Conservation (phyloP, 75 land plant species). For the Cupressus sempervirens region DNA sequence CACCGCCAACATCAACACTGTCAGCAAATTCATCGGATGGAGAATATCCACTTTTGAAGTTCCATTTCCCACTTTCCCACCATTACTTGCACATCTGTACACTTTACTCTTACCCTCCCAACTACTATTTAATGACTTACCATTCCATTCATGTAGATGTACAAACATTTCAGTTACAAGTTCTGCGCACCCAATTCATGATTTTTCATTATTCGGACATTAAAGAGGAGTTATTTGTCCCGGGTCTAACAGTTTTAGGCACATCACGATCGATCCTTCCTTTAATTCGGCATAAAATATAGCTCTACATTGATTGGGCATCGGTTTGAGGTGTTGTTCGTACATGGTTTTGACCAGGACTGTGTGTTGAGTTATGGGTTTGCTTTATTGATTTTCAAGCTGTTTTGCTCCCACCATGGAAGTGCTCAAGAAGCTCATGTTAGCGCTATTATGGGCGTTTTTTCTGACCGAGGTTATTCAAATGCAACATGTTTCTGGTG, state of each 20-base stretch:
- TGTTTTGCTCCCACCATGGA: neutral
- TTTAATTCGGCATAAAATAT: neutral
- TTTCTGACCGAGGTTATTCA: neutral
- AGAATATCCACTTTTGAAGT: neutral
- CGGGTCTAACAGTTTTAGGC: too few relatives aligned
- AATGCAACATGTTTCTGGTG: neutral
- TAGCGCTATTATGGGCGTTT: neutral
- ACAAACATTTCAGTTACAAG: neutral
- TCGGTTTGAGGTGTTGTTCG: neutral
- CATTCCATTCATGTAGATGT: neutral
- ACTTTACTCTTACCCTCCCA: neutral
- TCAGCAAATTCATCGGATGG: neutral
- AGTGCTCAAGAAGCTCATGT: neutral
- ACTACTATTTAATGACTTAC: neutral
- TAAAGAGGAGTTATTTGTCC: neutral
- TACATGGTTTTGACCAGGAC: neutral
- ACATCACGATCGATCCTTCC: too few relatives aligned
- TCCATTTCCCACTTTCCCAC: neutral
- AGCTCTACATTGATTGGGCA: neutral
- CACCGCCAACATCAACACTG: neutral
- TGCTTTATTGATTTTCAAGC: neutral
- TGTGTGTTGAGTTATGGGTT: neutral
- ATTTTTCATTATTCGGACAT: neutral
- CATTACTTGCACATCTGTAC: neutral
- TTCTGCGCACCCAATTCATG: neutral